Base-by-base conservation (phyloP, 2,329 filamentous ascomycete species). In the Teratosphaeriaceae sp. region DNA sequence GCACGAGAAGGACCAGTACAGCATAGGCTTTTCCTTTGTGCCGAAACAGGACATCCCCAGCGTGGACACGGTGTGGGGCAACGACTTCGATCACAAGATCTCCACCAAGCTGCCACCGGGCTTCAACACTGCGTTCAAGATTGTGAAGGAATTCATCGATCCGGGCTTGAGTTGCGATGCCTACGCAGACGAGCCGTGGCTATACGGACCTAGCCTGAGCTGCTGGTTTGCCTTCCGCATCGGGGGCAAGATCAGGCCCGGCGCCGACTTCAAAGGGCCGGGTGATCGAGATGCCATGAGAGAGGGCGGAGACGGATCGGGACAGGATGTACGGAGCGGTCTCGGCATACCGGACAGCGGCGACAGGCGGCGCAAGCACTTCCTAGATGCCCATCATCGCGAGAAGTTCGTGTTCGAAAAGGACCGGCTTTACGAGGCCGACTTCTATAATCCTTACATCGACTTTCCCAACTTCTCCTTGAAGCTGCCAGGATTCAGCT, bases 31-130 rank as follows among this genome's bases (percentile, higher is more conserved):
- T 58, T 75, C 78, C 34, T 87, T 96, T 62, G 79, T 78, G 0
- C 86, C 85, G 6, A 85, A 84, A 54, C 55, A 66, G 15, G 65
- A 65, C 21, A 79, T 94, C 33, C 70, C 73, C 1, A 85, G 79
- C 27, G 63, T 76, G 9, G 79, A 92, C 49, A 74, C 96, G 2
- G 80, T 95, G 42, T 96, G 94, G 59, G 90, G 90, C 21, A 96
- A 97, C 62, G 88, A 96, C 69, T 94, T 96, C 59, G 89, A 95
- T 58, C 79, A 85, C 39, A 87, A 90, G 0, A 88, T 98, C 49
- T 79, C 88, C 20, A 84, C 94, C 58, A 76, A 81, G 6, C 71
- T 97, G 2, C 90, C 90, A 0, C 86, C 86, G 0, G 88, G 90
- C 0, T 94, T 95, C 65, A 81, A 79, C 61, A 84, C 85, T 1